phyloP scores from a whole-genome alignment of 768 basidiomycete species.

The Phanerochaete sordida region DNA sequence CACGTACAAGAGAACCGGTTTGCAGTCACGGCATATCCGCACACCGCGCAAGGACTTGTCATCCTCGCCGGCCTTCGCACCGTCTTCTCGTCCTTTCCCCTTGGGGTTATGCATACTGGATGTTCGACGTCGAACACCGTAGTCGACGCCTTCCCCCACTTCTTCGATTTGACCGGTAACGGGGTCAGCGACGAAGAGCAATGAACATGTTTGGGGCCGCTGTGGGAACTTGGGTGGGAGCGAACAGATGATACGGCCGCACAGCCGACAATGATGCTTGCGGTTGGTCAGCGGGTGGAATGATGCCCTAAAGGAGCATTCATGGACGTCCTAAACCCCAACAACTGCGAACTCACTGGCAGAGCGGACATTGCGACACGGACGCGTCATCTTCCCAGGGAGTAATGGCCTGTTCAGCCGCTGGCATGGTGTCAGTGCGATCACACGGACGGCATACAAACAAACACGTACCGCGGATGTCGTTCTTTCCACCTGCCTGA shows the following conservation, averaged over 20 bases:
- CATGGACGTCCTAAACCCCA: neutral
- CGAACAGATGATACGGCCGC: slow-evolving; percentile 89
- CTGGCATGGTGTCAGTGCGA: slow-evolving; percentile 29
- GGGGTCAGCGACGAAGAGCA: slow-evolving; percentile 83
- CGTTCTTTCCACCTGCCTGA: slow-evolving; percentile 48
- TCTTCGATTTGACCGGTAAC: slow-evolving; percentile 77
- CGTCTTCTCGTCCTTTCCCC: slow-evolving; percentile 37
- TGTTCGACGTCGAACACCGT: slow-evolving; percentile 63
- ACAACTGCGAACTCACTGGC: slow-evolving; percentile 48
- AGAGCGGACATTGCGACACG: slow-evolving; percentile 81
- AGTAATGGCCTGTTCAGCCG: slow-evolving; percentile 87
- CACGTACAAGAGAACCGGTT: slow-evolving; percentile 73
- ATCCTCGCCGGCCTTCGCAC: slow-evolving; percentile 42
- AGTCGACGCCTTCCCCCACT: slow-evolving; percentile 80
- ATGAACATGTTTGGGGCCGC: slow-evolving; percentile 66
- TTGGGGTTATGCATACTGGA: slow-evolving; percentile 24
- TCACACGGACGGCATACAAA: neutral
- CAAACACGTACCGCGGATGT: slow-evolving; percentile 57
- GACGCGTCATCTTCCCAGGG: slow-evolving; percentile 88
- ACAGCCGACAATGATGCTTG: slow-evolving; percentile 95
- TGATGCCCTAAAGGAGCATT: slow-evolving; percentile 40
- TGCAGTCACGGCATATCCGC: slow-evolving; percentile 81
- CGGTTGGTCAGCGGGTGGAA: slow-evolving; percentile 91
- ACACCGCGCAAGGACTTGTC: slow-evolving; percentile 89
- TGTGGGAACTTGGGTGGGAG: slow-evolving; percentile 73